Conservation (phyloP, 257 asterid species). For the Apocynum venetum region DNA sequence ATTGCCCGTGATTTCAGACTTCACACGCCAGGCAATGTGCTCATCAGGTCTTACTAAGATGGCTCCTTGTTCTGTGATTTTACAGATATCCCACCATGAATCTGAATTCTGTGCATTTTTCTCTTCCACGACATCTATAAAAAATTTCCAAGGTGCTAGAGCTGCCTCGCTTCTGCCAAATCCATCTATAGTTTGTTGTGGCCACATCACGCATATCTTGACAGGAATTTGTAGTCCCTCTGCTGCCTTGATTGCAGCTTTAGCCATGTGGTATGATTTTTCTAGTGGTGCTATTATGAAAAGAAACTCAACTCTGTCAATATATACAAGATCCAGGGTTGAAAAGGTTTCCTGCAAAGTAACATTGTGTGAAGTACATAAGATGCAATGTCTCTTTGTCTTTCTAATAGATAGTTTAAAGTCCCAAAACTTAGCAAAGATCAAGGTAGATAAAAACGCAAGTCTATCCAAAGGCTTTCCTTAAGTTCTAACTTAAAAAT, state of each 20-base stretch:
- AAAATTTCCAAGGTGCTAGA: conserved; percentile 55
- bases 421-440: background rate
- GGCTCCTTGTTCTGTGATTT: conserved; percentile 65
- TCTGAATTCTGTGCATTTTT: conserved; percentile 32
- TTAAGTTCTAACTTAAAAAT: background rate
- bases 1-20: conserved; percentile 32
- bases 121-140: conserved; percentile 55
- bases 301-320: conserved; percentile 56
- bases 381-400: background rate
- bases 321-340: conserved; percentile 68
- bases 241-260: conserved; percentile 62
- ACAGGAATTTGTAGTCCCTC: conserved; percentile 42
- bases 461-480: background rate
- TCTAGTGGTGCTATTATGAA: conserved; percentile 73
- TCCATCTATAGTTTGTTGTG: conserved; percentile 29
- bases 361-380: background rate
- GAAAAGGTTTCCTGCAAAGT: conserved; percentile 55
- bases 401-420: background rate
- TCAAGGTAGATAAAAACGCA: background rate
- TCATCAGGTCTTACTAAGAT: conserved; percentile 93
- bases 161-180: conserved; percentile 34
- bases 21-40: conserved; percentile 75
- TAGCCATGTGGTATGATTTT: conserved; percentile 64
- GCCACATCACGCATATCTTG: conserved; percentile 74
- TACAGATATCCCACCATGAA: conserved; percentile 92